Evolutionary conservation across 2,329 filamentous ascomycete genomes (phyloP), one percentile per base, ranked within the genome.

Genomic region (Colletotrichum sp.): DNA sequence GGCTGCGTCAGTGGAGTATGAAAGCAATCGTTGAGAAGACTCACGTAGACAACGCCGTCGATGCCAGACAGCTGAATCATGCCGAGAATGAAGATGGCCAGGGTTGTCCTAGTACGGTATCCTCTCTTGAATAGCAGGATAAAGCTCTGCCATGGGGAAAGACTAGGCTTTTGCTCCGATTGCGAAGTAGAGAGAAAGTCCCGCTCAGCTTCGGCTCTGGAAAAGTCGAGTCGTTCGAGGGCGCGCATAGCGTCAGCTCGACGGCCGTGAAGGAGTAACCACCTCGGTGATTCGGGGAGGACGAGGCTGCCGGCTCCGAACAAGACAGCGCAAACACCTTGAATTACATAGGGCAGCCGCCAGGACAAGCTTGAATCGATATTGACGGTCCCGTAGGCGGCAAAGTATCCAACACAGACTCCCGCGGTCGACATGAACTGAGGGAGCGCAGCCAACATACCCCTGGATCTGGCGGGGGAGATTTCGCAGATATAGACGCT

Each of bases 31-130:
- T 4, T 14, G 56, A 30, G 6, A 6, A 32, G 24, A 83, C 87
- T 80, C 79, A 90, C 90, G 73, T 92, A 93, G 28, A 92, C 84
- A 7, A 93, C 87, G 1, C 89, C 91, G 77, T 93, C 92, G 65
- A 93, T 93, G 0, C 92, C 91, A 32, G 86, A 89, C 0, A 93
- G 82, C 78, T 93, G 92, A 36, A 90, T 86, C 86, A 92, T 90
- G 3, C 85, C 87, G 80, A 93, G 87, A 68, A 92, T 81, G 75
- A 92, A 92, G 0, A 90, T 84, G 1, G 87, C 90, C 21, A 92
- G 81, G 0, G 86, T 80, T 0, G 89, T 91, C 4, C 87, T 84
- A 6, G 83, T 82, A 24, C 88, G 84, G 16, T 88, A 88, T 13
- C 86, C 85, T 61, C 84, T 82, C 12, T 79, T 77, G 73, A 85